Evolutionary conservation across 2,329 filamentous ascomycete genomes (phyloP).

Genomic region (Beauveria pseudobassiana): DNA sequence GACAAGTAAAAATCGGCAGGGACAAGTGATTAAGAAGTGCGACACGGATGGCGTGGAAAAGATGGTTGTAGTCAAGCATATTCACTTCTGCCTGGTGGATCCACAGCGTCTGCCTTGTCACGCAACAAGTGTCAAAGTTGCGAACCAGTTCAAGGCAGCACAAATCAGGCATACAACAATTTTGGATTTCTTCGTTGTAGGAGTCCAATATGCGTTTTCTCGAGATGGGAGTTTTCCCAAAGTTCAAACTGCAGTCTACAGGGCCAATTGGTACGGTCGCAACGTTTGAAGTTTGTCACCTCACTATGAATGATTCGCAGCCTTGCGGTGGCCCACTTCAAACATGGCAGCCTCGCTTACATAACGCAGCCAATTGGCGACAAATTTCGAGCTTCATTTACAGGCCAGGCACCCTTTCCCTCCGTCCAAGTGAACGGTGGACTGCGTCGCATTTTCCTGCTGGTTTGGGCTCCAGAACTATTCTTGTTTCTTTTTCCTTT

Average conservation of each 20-base stretch:
- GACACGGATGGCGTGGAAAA: background rate
- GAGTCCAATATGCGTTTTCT: background rate
- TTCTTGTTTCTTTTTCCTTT: background rate
- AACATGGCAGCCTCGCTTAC: conserved; percentile 11
- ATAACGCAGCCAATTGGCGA: conserved; percentile 3
- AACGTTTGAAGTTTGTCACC: background rate
- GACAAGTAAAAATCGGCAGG: background rate
- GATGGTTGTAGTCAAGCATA: background rate
- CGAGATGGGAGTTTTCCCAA: background rate
- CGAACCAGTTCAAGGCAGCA: conserved; percentile 7
- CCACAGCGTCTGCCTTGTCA: conserved; percentile 4
- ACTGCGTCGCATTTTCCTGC: background rate
- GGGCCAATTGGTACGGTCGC: background rate
- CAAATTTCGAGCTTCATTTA: conserved; percentile 12
- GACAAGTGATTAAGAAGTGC: background rate
- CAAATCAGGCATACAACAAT: background rate
- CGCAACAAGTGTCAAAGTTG: background rate
- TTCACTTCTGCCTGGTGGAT: conserved; percentile 12
- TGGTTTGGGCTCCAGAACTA: background rate
- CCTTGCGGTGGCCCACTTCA: conserved; percentile 2
- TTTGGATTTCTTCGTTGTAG: background rate
- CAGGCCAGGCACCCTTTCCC: background rate
- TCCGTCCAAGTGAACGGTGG: background rate
- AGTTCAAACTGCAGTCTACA: background rate
- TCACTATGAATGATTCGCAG: background rate